These are phyloP conservation scores for Asterophora lycoperdoides DNA, from an alignment of 768 basidiomycete species.

Conservation along the genomic window DNA sequence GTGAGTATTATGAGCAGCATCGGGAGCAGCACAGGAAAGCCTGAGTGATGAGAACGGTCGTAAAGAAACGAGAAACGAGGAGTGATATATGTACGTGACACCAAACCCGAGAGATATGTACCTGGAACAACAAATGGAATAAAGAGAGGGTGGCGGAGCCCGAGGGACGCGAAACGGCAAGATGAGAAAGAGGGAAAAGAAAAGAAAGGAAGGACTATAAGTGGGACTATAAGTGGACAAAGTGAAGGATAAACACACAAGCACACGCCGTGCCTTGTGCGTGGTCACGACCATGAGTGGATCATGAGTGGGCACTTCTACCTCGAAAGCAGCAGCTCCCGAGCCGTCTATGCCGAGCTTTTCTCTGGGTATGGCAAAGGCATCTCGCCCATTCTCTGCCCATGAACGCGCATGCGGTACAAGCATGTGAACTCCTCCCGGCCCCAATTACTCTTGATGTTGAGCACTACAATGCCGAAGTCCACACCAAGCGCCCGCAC, in stretches of 20 bases:
- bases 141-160: constrained; percentile 7
- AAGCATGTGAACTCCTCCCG: constrained; percentile 79
- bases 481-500: constrained; percentile 70
- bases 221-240: constrained; percentile 7
- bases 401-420: constrained; percentile 82
- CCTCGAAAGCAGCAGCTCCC: neutral
- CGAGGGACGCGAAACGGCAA: constrained; percentile 4
- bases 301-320: constrained; percentile 1
- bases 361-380: constrained; percentile 33
- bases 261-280: neutral
- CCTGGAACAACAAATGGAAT: constrained; percentile 7
- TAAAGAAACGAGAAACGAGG: too few species aligned
- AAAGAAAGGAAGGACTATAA: too few species aligned
- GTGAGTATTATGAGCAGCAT: too few species aligned
- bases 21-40: too few species aligned
- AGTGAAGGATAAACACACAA: constrained; percentile 6
- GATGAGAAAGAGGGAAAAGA: neutral
- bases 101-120: neutral
- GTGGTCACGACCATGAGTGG: constrained; percentile 5
- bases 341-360: constrained; percentile 9
- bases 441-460: constrained; percentile 87
- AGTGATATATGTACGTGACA: too few species aligned
- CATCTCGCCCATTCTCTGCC: constrained; percentile 44
- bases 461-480: constrained; percentile 79
- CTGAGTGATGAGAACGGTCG: too few species aligned